A percentile compares a stretch with the other conserved stretches of the same genome.
Conservation (phyloP, 169 alveolate genomes). For the Plasmodium sp. region DNA sequence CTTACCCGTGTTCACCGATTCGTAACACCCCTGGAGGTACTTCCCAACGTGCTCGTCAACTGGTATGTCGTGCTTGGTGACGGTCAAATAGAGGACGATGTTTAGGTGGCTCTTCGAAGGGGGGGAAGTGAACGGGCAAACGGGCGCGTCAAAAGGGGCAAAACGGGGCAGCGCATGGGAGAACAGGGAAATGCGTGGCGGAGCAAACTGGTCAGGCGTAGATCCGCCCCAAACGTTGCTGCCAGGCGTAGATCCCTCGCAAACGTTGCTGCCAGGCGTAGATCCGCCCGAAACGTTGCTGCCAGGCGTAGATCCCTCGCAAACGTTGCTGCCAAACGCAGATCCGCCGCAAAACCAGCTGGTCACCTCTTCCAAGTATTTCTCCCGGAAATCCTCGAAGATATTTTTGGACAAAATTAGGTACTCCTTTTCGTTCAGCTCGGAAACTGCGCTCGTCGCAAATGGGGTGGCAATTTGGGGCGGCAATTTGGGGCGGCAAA, state of each 20-base stretch:
- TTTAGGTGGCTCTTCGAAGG: constrained; percentile 28
- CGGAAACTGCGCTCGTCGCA: constrained; percentile 25
- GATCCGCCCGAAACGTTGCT: no score
- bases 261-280: no score
- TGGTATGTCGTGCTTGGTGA: constrained; percentile 21
- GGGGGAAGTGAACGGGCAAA: not conserved
- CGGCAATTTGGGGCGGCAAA: no score
- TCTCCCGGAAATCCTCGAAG: constrained; percentile 54
- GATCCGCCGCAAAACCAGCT: not conserved
- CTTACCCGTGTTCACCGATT: constrained; percentile 18
- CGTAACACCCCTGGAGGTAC: constrained; percentile 33
- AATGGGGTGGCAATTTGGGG: not conserved
- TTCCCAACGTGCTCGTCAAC: constrained; percentile 9
- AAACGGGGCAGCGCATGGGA: not conserved
- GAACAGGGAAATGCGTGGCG: not conserved
- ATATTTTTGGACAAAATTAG: constrained; percentile 52
- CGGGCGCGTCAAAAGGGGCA: not conserved
- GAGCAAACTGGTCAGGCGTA: not conserved
- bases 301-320: no score
- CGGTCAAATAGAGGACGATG: constrained; percentile 6
- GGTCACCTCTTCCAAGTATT: constrained; percentile 42
- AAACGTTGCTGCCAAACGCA: no score
- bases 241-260: no score
- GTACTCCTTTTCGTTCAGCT: constrained; percentile 62
- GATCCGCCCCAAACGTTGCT: not conserved